phyloP scores from a whole-genome alignment of 2,329 filamentous ascomycete genomes.

The Fusarium duplospermum region DNA sequence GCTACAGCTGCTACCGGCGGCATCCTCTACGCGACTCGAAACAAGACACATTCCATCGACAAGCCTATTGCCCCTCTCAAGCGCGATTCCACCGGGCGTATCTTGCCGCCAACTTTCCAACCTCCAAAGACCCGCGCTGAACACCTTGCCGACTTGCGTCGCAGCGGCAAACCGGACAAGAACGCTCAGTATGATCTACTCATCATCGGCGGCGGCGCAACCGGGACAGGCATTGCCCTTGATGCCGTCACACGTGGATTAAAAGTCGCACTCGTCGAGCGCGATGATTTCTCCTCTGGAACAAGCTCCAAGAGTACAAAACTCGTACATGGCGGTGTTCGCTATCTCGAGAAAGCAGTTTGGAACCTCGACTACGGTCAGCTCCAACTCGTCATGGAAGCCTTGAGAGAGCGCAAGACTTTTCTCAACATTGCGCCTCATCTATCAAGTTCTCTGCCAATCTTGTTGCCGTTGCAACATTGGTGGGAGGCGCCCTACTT shows the following conservation, averaged over 20 bases:
- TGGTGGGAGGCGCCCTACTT: conserved; percentile 87
- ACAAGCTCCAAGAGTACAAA: conserved; percentile 91
- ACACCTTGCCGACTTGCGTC: conserved; percentile 55
- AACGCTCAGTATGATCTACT: conserved; percentile 78
- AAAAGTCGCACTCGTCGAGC: conserved; percentile 83
- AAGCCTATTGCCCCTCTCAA: conserved; percentile 49
- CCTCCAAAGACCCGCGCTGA: conserved; percentile 49
- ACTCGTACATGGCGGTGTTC: conserved; percentile 85
- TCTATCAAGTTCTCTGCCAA: conserved; percentile 82
- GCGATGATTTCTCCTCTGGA: conserved; percentile 84
- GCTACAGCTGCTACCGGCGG: conserved; percentile 46
- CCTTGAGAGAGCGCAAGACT: conserved; percentile 83
- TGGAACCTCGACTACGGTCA: conserved; percentile 88
- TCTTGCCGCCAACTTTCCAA: conserved; percentile 53
- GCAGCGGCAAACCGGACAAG: conserved; percentile 46
- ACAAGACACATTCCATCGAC: conserved; percentile 47
- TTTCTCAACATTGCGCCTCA: conserved; percentile 87
- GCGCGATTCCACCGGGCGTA: conserved; percentile 51
- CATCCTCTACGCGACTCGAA: conserved; percentile 46
- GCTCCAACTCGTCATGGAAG: conserved; percentile 83
- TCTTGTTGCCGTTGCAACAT: conserved; percentile 83
- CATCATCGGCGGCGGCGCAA: conserved; percentile 83
- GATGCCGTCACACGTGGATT: conserved; percentile 83
- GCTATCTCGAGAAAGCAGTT: conserved; percentile 87
- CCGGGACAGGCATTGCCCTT: conserved; percentile 82